Conservation (phyloP, 352 stramenopile genomes). For the Blastocystis sp. region DNA sequence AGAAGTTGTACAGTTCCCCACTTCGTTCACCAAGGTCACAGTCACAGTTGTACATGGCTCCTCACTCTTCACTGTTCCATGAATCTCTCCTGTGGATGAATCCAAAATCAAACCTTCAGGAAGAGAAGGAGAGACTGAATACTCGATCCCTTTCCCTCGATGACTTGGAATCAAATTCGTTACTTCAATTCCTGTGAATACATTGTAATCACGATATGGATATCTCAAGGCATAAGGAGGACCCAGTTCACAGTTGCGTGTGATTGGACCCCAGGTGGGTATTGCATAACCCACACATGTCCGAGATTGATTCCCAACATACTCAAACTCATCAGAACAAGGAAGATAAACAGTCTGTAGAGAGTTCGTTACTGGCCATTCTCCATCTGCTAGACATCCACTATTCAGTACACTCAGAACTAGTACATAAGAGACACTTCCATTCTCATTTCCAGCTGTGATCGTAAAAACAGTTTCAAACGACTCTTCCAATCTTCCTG, state of each 20-base stretch:
- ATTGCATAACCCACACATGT: background rate
- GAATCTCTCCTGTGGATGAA: background rate
- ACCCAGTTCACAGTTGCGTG: background rate
- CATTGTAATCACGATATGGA: background rate
- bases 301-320: background rate
- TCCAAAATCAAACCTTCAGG: too few species aligned
- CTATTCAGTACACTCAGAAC: background rate
- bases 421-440: background rate
- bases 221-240: background rate
- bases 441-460: background rate
- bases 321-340: background rate
- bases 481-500: background rate
- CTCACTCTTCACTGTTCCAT: background rate
- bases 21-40: background rate
- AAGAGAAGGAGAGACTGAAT: background rate
- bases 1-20: background rate
- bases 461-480: background rate
- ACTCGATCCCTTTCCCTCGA: background rate
- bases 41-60: background rate
- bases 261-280: background rate
- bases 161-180: background rate
- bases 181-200: background rate
- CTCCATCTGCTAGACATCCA: background rate
- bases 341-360: background rate
- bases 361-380: background rate